phyloP scores from a whole-genome alignment of 495 filamentous ascomycete genomes.

The Viridothelium virens region DNA sequence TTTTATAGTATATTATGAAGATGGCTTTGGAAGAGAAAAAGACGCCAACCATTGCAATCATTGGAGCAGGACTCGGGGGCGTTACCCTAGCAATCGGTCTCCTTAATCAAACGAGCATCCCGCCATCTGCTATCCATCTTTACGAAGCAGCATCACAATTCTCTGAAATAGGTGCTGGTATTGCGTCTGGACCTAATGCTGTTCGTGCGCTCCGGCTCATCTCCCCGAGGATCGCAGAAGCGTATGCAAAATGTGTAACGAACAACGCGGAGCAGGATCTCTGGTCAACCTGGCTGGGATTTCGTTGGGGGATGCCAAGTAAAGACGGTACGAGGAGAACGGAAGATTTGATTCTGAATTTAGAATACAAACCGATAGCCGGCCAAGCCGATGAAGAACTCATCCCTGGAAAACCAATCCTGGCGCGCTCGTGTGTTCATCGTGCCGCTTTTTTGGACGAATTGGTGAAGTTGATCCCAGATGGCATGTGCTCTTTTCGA shows the following conservation, averaged over 20 bases:
- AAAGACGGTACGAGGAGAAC: neutral
- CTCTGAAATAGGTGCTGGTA: slow-evolving; percentile 32
- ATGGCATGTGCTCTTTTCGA: slow-evolving; percentile 31
- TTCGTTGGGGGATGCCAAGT: slow-evolving; percentile 2
- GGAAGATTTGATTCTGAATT: neutral
- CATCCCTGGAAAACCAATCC: neutral
- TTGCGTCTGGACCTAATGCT: slow-evolving; percentile 53
- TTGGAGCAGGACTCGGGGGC: neutral
- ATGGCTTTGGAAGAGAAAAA: neutral
- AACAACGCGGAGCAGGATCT: neutral
- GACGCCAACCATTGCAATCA: neutral
- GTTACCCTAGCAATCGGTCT: neutral
- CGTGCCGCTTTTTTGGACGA: slow-evolving; percentile 46
- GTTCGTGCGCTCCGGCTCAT: slow-evolving; percentile 31
- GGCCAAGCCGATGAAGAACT: neutral
- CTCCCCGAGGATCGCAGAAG: neutral
- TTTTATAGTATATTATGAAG: neutral
- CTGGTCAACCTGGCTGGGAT: neutral
- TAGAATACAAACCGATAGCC: neutral
- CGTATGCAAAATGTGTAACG: slow-evolving; percentile 4
- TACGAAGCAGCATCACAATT: neutral
- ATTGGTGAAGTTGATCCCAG: slow-evolving; percentile 41
- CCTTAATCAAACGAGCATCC: neutral
- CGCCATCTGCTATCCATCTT: neutral
- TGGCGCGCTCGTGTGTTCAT: slow-evolving; percentile 23